Base-by-base conservation (phyloP, 306 rosid genomes). In the Vicia villosa region DNA sequence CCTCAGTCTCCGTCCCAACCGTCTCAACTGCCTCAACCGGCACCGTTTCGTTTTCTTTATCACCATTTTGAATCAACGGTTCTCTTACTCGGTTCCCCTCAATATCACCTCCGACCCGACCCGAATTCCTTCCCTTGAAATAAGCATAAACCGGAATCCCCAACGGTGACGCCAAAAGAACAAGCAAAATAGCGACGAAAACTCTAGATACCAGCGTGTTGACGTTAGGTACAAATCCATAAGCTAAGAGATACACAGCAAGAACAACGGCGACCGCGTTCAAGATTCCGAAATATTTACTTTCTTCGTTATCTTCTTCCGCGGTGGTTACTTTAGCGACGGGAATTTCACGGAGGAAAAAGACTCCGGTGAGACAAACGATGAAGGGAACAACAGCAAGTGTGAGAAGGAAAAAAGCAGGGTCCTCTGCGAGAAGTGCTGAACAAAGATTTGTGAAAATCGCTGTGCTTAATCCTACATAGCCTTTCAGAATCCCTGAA, bases 401-500 rank as follows among this genome's bases (percentile, higher is more conserved):
- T 93, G 89, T 85, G 59, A 90, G 4, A 63, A 94, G 92, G 40
- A 94, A 90, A 1, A 77, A 81, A 52, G 86, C 74, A 0, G 97
- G 90, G 64, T 88, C 80, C 58, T 80, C 79, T 16, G 79, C 80
- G 59, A 90, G 87, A 1, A 88, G 77, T 1, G 98, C 96, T 0
- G 92, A 34, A 58, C 98, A 90, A 19, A 94, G 67, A 38, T 73
- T 83, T 2, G 98, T 94, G 90, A 93, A 93, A 9, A 93, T 93
- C 6, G 97, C 98, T 5, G 98, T 93, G 86, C 98, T 94, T 4
- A 94, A 80, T 0, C 96, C 96, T 1, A 93, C 92, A 61, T 82
- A 91, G 3, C 97, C 97, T 17, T 91, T 89, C 5, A 91, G 74
- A 34, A 91, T 89, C 5, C 98, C 97, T 5, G 97, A 82, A 57